Percentiles rank a stretch among this genome's conserved stretches.
Conservation (phyloP, 2,329 filamentous ascomycete species). For the Basipetospora chlamydospora region DNA sequence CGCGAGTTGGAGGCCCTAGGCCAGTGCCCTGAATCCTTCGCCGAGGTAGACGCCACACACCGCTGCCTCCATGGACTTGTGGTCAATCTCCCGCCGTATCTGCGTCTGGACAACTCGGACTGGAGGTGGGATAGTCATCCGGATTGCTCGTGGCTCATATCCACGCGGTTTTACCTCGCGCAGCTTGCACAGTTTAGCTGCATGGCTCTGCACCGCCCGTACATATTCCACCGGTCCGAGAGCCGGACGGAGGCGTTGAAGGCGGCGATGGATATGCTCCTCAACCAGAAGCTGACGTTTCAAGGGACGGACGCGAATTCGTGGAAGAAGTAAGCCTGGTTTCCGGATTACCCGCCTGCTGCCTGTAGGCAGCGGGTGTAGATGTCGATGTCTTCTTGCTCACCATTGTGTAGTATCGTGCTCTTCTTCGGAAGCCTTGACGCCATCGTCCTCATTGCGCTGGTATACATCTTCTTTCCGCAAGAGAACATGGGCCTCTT, state of each 20-base stretch:
- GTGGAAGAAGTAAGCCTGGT: slow-evolving; percentile 28
- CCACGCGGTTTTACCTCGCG: slow-evolving; percentile 29
- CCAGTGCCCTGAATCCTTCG: too few relatives aligned
- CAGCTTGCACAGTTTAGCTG: slow-evolving; percentile 37
- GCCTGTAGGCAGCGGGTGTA: neutral
- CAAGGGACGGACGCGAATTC: slow-evolving; percentile 32
- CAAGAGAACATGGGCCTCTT: slow-evolving; percentile 35
- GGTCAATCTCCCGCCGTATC: slow-evolving; percentile 36
- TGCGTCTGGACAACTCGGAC: slow-evolving; percentile 41
- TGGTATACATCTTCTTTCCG: slow-evolving; percentile 47
- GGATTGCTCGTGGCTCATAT: slow-evolving; percentile 36
- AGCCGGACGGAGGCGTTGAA: slow-evolving; percentile 41
- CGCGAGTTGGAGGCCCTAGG: too few relatives aligned
- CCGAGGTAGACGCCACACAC: too few relatives aligned
- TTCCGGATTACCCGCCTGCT: neutral
- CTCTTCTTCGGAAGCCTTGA: slow-evolving; percentile 52
- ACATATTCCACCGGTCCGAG: slow-evolving; percentile 40
- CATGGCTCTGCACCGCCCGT: slow-evolving; percentile 47
- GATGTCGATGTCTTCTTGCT: neutral
- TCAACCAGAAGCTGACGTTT: slow-evolving; percentile 36
- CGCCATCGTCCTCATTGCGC: slow-evolving; percentile 44
- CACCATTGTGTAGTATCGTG: slow-evolving; percentile 22
- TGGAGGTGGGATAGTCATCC: slow-evolving; percentile 39
- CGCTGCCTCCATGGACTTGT: too few relatives aligned
- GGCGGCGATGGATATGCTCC: slow-evolving; percentile 40